These are phyloP conservation scores for Brassica incana DNA, from an alignment of 345 rosid genomes.

Conservation along the genomic window DNA sequence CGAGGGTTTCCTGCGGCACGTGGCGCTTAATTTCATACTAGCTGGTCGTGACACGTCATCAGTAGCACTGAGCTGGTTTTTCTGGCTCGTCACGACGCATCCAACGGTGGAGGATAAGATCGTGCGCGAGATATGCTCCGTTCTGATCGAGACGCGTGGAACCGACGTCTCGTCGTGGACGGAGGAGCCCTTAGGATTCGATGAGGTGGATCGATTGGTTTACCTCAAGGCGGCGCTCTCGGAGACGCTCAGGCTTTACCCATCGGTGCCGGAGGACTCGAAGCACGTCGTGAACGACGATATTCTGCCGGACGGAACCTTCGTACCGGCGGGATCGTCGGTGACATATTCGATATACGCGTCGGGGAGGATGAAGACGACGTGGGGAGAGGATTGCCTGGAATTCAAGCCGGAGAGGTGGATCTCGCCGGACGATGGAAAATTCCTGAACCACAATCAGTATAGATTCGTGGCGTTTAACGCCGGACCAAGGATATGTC, in stretches of 20 bases:
- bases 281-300: slow-evolving; percentile 84
- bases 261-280: slow-evolving; percentile 90
- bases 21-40: slow-evolving; percentile 87
- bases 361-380: slow-evolving; percentile 75
- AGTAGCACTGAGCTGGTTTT: slow-evolving; percentile 92
- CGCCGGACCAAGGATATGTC: slow-evolving; percentile 86
- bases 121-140: slow-evolving; percentile 59
- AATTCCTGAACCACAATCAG: slow-evolving; percentile 57
- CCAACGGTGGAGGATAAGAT: slow-evolving; percentile 74
- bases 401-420: slow-evolving; percentile 88
- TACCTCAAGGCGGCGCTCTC: slow-evolving; percentile 87
- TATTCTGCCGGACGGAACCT: slow-evolving; percentile 82
- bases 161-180: slow-evolving; percentile 57
- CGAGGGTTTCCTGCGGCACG: slow-evolving; percentile 68
- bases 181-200: slow-evolving; percentile 71
- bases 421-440: slow-evolving; percentile 63
- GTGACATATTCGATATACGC: slow-evolving; percentile 87
- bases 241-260: slow-evolving; percentile 88
- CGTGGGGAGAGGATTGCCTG: slow-evolving; percentile 89
- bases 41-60: slow-evolving; percentile 99
- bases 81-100: slow-evolving; percentile 68
- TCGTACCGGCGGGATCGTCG: slow-evolving; percentile 85
- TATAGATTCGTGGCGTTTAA: slow-evolving; percentile 86
- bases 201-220: slow-evolving; percentile 70
- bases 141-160: slow-evolving; percentile 74